Evolutionary conservation across 2,329 filamentous ascomycete genomes (phyloP).

Genomic region (Cercospora sp.): DNA sequence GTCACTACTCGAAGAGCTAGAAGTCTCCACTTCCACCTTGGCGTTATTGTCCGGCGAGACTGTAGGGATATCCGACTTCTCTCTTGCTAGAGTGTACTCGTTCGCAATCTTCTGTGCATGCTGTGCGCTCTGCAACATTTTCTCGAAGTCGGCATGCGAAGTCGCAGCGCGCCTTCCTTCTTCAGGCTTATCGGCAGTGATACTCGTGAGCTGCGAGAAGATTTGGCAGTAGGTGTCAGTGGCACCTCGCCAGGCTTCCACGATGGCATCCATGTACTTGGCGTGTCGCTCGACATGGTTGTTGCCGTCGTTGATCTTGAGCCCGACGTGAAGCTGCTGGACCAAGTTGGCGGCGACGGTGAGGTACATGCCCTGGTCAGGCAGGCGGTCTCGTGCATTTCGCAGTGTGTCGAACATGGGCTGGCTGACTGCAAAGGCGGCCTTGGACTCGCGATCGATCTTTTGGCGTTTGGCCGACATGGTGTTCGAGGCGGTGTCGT

Average conservation of each 20-base stretch:
- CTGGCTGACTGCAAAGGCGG: slow-evolving; percentile 37
- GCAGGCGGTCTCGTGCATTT: slow-evolving; percentile 26
- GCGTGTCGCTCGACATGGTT: slow-evolving; percentile 29
- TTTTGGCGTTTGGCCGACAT: slow-evolving; percentile 23
- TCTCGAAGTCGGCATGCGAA: slow-evolving; percentile 30
- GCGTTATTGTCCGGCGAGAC: background rate
- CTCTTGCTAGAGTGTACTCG: slow-evolving; percentile 18
- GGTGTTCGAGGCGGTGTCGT: background rate
- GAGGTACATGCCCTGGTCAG: slow-evolving; percentile 30
- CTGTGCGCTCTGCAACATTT: slow-evolving; percentile 28
- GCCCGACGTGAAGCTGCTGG: slow-evolving; percentile 35
- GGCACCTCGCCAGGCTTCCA: slow-evolving; percentile 35
- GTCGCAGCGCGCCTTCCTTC: slow-evolving; percentile 28
- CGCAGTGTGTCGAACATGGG: slow-evolving; percentile 35
- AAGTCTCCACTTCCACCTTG: background rate
- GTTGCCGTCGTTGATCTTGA: slow-evolving; percentile 26
- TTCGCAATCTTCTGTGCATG: slow-evolving; percentile 27
- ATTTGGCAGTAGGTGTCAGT: slow-evolving; percentile 33
- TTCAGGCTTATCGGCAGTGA: slow-evolving; percentile 32
- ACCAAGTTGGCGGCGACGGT: slow-evolving; percentile 32
- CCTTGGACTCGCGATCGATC: slow-evolving; percentile 22
- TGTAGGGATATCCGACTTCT: slow-evolving; percentile 7
- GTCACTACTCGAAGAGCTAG: background rate
- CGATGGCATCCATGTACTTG: slow-evolving; percentile 32
- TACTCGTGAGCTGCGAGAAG: slow-evolving; percentile 32